Conservation (phyloP, 2,329 filamentous ascomycete species). For the Neonectria ditissima region DNA sequence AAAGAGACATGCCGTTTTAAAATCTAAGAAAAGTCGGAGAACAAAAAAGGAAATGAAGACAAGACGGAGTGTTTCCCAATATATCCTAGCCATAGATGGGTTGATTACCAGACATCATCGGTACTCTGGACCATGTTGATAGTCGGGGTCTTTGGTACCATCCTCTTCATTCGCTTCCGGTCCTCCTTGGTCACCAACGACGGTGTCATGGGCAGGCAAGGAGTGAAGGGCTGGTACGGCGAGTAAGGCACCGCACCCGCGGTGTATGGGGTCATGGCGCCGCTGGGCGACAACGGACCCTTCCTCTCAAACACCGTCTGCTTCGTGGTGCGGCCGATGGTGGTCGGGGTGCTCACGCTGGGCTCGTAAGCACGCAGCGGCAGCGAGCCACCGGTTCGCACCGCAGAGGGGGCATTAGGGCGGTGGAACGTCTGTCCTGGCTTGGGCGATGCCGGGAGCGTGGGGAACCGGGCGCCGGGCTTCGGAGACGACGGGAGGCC, state of each 20-base stretch:
- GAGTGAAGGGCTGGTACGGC: slow-evolving; percentile 83
- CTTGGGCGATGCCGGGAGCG: slow-evolving; percentile 63
- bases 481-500: slow-evolving; percentile 62
- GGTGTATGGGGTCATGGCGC: slow-evolving; percentile 71
- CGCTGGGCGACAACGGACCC: slow-evolving; percentile 65
- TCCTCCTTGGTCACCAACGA: slow-evolving; percentile 78
- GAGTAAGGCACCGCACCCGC: slow-evolving; percentile 76
- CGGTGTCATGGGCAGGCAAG: slow-evolving; percentile 81
- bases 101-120: slow-evolving; percentile 73
- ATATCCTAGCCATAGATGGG: slow-evolving; percentile 21
- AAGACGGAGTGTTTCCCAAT: slow-evolving; percentile 23
- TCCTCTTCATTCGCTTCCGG: slow-evolving; percentile 74
- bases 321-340: slow-evolving; percentile 64
- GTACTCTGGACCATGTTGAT: slow-evolving; percentile 70
- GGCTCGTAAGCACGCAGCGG: slow-evolving; percentile 73
- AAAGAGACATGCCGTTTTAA: slow-evolving; percentile 31
- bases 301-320: slow-evolving; percentile 73
- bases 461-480: slow-evolving; percentile 49
- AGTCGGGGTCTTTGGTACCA: slow-evolving; percentile 73
- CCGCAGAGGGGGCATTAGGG: slow-evolving; percentile 63
- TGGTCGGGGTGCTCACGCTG: slow-evolving; percentile 63
- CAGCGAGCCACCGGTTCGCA: slow-evolving; percentile 67
- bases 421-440: slow-evolving; percentile 63
- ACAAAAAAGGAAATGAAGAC: slow-evolving; percentile 22
- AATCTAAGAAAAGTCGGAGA: slow-evolving; percentile 41